Evolutionary conservation across 2,329 filamentous ascomycete genomes (phyloP).

Genomic region (Beauveria caledonica): DNA sequence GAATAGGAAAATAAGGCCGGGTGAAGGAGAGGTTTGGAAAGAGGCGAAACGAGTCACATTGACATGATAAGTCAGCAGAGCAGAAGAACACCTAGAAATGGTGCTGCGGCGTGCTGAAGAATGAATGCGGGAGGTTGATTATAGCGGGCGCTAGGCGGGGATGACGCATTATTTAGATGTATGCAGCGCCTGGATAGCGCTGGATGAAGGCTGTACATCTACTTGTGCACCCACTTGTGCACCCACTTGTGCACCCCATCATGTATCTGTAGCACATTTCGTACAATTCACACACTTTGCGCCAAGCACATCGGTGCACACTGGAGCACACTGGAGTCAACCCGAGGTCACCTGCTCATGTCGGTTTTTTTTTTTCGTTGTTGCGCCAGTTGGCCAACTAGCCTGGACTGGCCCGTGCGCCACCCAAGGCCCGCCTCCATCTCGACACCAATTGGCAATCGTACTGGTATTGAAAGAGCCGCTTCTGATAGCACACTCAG

Average conservation of each 20-base stretch:
- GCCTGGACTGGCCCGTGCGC: neutral
- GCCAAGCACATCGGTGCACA: neutral
- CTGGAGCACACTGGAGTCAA: neutral
- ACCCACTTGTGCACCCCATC: no score
- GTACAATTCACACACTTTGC: no score
- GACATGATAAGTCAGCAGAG: slow-evolving; percentile 12
- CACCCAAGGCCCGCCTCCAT: slow-evolving; percentile 5
- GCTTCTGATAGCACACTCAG: slow-evolving; percentile 5
- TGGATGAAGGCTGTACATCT: neutral
- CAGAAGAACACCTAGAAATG: neutral
- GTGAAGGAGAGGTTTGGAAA: slow-evolving; percentile 1
- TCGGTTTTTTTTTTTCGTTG: slow-evolving; percentile 1
- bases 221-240: neutral
- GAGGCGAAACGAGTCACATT: slow-evolving; percentile 6
- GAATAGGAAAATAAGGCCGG: neutral
- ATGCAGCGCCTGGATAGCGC: neutral
- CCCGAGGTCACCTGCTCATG: slow-evolving; percentile 8
- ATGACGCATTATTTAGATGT: neutral
- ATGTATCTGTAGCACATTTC: no score
- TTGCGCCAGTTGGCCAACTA: neutral
- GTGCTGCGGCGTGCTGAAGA: neutral
- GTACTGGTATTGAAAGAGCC: neutral
- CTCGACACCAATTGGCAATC: neutral
- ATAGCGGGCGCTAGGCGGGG: neutral
- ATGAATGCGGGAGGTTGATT: neutral